Percentiles rank a stretch among this genome's conserved stretches.
These are phyloP conservation scores for Pyricularia sp. DNA, from an alignment of 2,329 filamentous ascomycete genomes.

Conservation along the genomic window DNA sequence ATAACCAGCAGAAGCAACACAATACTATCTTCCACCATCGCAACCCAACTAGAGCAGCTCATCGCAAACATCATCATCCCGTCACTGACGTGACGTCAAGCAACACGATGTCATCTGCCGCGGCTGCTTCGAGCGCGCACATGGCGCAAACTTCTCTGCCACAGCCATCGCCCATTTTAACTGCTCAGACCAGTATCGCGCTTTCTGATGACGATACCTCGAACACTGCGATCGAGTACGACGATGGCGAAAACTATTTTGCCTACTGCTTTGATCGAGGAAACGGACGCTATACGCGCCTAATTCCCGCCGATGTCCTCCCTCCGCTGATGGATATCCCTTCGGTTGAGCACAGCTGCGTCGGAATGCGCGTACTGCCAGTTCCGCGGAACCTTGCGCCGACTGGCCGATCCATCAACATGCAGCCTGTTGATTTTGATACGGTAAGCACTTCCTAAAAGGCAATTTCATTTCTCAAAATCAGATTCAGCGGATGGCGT, in stretches of 20 bases:
- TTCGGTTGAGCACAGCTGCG: conserved; percentile 20
- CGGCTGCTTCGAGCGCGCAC: neutral
- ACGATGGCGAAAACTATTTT: neutral
- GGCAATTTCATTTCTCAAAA: neutral
- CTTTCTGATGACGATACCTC: neutral
- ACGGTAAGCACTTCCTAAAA: neutral
- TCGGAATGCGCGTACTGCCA: conserved; percentile 35
- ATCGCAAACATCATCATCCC: neutral
- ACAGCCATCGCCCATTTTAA: neutral
- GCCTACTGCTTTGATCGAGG: conserved; percentile 39
- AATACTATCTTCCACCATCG: neutral
- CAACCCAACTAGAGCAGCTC: neutral
- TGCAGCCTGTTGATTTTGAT: neutral
- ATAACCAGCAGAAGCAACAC: neutral
- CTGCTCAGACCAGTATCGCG: neutral
- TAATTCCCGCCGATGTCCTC: conserved; percentile 43
- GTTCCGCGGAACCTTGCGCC: conserved; percentile 15
- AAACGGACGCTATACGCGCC: conserved; percentile 38
- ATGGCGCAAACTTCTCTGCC: neutral
- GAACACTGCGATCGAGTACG: neutral
- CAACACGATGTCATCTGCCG: neutral
- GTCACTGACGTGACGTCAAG: neutral
- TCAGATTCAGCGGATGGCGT: neutral
- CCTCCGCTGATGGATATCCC: conserved; percentile 30
- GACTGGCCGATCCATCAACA: neutral